These are phyloP conservation scores for Fusarium sublunatum DNA, from an alignment of 2,329 filamentous ascomycete species.

Conservation along the genomic window DNA sequence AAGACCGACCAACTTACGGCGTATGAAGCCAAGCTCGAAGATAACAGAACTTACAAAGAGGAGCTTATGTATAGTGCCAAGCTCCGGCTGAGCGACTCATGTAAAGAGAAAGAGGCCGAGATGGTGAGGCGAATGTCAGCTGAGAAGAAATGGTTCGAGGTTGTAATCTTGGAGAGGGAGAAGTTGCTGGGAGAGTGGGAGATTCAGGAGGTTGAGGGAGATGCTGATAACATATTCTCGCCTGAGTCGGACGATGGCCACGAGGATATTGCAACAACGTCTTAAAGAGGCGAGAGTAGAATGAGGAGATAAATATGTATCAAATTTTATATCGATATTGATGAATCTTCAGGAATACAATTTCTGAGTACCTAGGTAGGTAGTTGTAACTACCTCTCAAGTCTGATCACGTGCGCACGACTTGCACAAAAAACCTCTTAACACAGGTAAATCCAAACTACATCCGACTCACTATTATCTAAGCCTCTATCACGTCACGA, in stretches of 20 bases:
- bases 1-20: constrained; percentile 54
- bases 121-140: constrained; percentile 52
- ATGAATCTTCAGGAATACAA: no score
- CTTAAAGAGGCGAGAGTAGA: neutral
- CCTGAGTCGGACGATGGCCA: constrained; percentile 29
- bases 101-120: constrained; percentile 48
- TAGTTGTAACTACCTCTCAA: neutral
- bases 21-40: constrained; percentile 52
- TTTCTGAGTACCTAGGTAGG: neutral
- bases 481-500: neutral
- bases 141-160: constrained; percentile 61
- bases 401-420: constrained; percentile 29
- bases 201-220: constrained; percentile 57
- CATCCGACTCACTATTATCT: constrained; percentile 1
- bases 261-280: constrained; percentile 6
- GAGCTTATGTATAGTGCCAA: constrained; percentile 58
- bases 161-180: constrained; percentile 58
- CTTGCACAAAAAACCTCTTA: constrained; percentile 37
- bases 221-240: constrained; percentile 51
- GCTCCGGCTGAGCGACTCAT: constrained; percentile 46
- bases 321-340: no score
- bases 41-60: constrained; percentile 54
- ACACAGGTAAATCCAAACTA: neutral
- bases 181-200: constrained; percentile 57
- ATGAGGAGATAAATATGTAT: neutral